Base-by-base conservation (phyloP, 495 filamentous ascomycete species). In the Lepraria neglecta region DNA sequence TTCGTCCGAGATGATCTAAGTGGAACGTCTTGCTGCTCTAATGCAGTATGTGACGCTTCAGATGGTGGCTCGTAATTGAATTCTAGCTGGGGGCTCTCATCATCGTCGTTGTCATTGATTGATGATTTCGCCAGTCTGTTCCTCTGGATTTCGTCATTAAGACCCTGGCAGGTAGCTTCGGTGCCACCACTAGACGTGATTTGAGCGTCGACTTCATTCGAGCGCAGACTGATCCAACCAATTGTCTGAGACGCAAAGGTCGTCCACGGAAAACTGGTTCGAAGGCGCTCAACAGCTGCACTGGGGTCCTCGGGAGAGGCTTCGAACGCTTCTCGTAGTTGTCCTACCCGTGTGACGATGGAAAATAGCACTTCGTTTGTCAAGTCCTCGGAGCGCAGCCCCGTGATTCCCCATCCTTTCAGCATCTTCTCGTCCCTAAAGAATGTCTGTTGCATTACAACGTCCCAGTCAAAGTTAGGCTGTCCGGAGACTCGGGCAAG, bases 261-360 rank as follows among this genome's bases (percentile, higher is more conserved):
- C 24, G 56, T 51, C 73, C 74, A 77, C 2, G 72, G 64, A 59
- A 68, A 75, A 5, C 11, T 64, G 17, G 53, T 61, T 19, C 65
- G 64, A 21, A 77, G 67, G 43, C 47, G 59, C 3, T 74, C 73
- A 55, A 74, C 63, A 56, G 71, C 69, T 35, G 71, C 65, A 33
- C 60, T 40, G 46, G 74, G 62, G 35, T 46, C 69, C 33, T 67
- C 53, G 5, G 62, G 60, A 33, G 60, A 65, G 3, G 47, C 45
- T n/a, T 40, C 45, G 40, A 74, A 74, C 19, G 59, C 50, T 14
- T 58, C 48, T 17, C 64, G 65, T 12, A 77, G 9, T 15, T 64
- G 48, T 19, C 66, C 45, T 21, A 74, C 62, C 5, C 70, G 73
- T 40, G 65, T 47, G 6, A 67, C 30, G 17, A 61, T 40, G 11